Evolutionary conservation across 805 yeast genomes (phyloP), one percentile per base, ranked within the genome.

Genomic region (Kodamaea kaohsiungensis): DNA sequence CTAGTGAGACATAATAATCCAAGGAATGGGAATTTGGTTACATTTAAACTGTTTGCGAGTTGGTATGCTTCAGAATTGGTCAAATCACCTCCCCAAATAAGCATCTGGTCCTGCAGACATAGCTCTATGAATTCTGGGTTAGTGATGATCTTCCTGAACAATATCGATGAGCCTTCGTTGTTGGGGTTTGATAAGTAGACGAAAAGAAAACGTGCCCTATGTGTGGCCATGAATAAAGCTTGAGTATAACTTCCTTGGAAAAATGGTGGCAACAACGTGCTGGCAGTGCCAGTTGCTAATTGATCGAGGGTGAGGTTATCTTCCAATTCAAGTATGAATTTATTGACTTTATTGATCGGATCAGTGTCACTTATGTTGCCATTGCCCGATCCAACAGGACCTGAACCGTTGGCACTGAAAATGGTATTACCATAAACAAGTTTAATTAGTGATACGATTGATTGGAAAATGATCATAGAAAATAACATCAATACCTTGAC

Each of bases 51-150:
- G 63, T 88, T 86, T 0, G 96, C 88, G 13, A 91, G 85, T 61
- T 90, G 96, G 64, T 83, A 85, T 1, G 93, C 89, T 67, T 93
- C 98, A 17, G 91, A 83, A 53, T 85, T 84, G n/a, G 81, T 79
- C 19, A 88, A 82, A 64, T 89, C 87, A 7, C 97, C 97, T 43
- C 92, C 96, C 98, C 98, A 93, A 1, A 89, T 70, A 2, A 89
- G 59, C 1, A 86, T 66, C 46, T 88, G 79, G 78, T 74, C 38
- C n/a, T 58, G 54, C 15, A 64, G 53, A 47, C 73, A 73, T 1
- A 72, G 51, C 3, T 74, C 67, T 12, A 81, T 70, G 52, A 89
- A 83, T 22, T 66, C 68, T 2, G 76, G 78, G 55, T 81, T 75
- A 43, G 84, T 71, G 47, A 91, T 66, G 2, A 90, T 78, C 9